Evolutionary conservation across 345 rosid genomes (phyloP).

Genomic region (Acer negundo): DNA sequence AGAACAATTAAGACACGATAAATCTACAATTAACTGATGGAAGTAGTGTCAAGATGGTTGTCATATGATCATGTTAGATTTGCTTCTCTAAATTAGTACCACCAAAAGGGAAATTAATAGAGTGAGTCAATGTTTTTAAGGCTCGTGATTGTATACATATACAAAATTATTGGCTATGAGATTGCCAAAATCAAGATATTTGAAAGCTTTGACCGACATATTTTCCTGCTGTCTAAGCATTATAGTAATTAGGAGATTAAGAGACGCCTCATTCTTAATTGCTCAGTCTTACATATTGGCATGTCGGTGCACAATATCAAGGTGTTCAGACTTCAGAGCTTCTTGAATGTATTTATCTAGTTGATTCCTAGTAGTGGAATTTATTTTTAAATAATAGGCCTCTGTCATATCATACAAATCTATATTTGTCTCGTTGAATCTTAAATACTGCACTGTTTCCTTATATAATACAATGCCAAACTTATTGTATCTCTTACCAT

Average conservation of each 20-base stretch:
- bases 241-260: neutral
- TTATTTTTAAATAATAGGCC: neutral
- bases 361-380: neutral
- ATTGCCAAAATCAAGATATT: neutral
- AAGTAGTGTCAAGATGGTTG: neutral
- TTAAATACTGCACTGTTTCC: neutral
- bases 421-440: neutral
- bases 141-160: neutral
- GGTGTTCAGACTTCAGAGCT: no score
- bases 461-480: neutral
- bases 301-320: no score
- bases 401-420: neutral
- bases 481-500: neutral
- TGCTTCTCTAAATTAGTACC: constrained; percentile 1
- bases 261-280: neutral
- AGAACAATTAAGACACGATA: neutral
- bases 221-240: neutral
- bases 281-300: no score
- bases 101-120: neutral
- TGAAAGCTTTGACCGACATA: neutral
- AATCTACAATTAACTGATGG: neutral
- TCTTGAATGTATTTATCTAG: neutral
- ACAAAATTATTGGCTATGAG: neutral
- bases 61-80: neutral
- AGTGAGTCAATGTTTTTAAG: neutral